These are phyloP conservation scores for Ensete ventricosum DNA, from an alignment of 176 grass and related monocot genomes.

Conservation along the genomic window DNA sequence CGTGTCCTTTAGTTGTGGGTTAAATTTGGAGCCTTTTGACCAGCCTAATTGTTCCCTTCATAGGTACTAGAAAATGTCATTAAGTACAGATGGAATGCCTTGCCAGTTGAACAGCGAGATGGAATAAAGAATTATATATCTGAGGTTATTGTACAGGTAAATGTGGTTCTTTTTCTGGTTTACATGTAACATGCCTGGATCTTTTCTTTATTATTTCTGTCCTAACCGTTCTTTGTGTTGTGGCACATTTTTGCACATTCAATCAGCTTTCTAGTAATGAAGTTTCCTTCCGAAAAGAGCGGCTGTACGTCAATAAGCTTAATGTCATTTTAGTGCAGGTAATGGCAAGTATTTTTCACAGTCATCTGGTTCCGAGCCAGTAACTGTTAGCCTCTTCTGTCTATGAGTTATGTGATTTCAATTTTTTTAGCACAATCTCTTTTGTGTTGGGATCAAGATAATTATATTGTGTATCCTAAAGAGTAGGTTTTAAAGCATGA, in stretches of 20 bases:
- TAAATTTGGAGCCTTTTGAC: background rate
- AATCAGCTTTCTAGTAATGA: slow-evolving; percentile 90
- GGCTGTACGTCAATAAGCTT: slow-evolving; percentile 97
- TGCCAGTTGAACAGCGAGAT: slow-evolving; percentile 87
- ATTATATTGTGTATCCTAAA: background rate
- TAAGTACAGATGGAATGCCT: slow-evolving; percentile 95
- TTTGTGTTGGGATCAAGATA: too few species aligned
- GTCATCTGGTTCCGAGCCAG: too few species aligned
- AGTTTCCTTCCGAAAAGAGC: slow-evolving; percentile 73
- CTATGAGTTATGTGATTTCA: too few species aligned
- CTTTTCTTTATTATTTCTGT: background rate
- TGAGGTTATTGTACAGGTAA: slow-evolving; percentile 90
- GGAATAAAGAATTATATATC: slow-evolving; percentile 99
- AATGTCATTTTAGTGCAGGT: slow-evolving; percentile 99
- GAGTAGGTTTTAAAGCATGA: slow-evolving; percentile 90
- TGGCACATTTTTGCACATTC: slow-evolving; percentile 2
- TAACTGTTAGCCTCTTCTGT: too few species aligned
- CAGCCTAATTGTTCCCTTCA: slow-evolving; percentile 23
- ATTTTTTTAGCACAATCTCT: too few species aligned
- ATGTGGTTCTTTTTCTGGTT: slow-evolving; percentile 3
- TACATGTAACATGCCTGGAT: too few species aligned
- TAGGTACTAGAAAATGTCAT: slow-evolving; percentile 99
- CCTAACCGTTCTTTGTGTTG: background rate
- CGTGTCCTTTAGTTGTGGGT: background rate
- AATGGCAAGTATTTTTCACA: slow-evolving; percentile 4